Percentiles rank a stretch among this genome's conserved stretches.
Conservation (phyloP, 2,329 filamentous ascomycete species). For the Pseudocercospora fuligena region DNA sequence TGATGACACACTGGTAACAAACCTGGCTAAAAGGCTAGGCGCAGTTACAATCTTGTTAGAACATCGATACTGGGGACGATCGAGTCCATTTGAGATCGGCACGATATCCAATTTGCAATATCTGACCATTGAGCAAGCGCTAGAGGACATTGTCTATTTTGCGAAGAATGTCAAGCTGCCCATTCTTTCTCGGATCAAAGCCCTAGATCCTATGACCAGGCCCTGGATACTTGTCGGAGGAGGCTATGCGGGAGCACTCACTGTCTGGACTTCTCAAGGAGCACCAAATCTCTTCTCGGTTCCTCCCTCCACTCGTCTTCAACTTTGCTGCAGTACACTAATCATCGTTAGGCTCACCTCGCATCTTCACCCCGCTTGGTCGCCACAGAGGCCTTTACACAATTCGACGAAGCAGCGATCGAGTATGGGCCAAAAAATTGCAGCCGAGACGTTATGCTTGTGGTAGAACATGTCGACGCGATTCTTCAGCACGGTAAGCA, state of each 20-base stretch:
- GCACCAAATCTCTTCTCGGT: not conserved
- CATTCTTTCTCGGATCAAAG: not conserved
- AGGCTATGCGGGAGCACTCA: slow-evolving; percentile 1
- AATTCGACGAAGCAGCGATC: slow-evolving; percentile 4
- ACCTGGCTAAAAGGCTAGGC: too few species aligned
- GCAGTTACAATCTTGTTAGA: not conserved
- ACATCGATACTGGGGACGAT: slow-evolving; percentile 10
- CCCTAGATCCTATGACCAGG: not conserved
- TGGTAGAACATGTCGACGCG: not conserved
- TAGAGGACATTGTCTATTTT: too few species aligned
- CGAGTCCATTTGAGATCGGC: not conserved
- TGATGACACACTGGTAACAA: too few species aligned
- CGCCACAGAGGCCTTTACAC: not conserved
- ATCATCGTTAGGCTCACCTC: too few species aligned
- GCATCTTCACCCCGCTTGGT: too few species aligned
- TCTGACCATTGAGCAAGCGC: too few species aligned
- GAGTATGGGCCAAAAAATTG: slow-evolving; percentile 6
- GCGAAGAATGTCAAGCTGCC: too few species aligned
- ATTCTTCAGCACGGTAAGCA: slow-evolving; percentile 4
- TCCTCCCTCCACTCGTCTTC: too few species aligned
- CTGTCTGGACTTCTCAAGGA: slow-evolving; percentile 5
- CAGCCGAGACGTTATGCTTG: not conserved
- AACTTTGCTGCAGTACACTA: too few species aligned
- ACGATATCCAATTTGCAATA: not conserved
- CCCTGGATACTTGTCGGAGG: slow-evolving; percentile 3